Base-by-base conservation (phyloP, 176 grass and related monocot species). In the Dactylis glomerata region DNA sequence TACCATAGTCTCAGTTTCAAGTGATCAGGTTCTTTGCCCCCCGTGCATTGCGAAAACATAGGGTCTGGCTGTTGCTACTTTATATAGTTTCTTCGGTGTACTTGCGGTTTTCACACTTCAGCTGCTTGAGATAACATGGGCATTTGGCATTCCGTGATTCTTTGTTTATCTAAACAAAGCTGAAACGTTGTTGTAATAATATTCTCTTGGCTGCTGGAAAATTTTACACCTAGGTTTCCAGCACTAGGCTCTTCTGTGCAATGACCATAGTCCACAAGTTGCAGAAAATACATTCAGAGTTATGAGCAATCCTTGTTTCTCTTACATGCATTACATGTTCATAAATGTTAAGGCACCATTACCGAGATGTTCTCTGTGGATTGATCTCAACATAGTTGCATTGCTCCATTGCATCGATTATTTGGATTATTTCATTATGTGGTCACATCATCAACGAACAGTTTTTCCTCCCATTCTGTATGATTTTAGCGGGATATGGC, bases 161-260 rank as follows among this genome's bases (percentile, higher is more conserved):
- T 94, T 97, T 94, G 84, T 89, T 94, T 85, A 75, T 94, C 85
- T 82, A 76, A 92, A 90, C 93, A 92, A 89, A 89, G 74, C 69
- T 75, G 75, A 52, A 38, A 33, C 14, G 36, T 38, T 31, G 76
- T 66, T 84, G 34, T 46, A 84, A 79, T 88, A 92, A 65, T 85
- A 58, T 86, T 89, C 32, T 80, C 55, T 51, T 10, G 32, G 64
- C 49, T 86, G 73, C 72, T 57, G 65, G 67, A 33, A 59, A 68
- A 16, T 85, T 88, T 80, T 50, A 69, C 40, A 49, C 42, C 13
- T 15, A 77, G 45, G 54, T 76, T 68, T 22, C 69, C 69, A 67
- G 59, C 34, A 61, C 22, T 86, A 52, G 64, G 51, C 54, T 33
- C 88, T 81, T 69, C 10, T 68, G 11, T 80, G 78, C 54, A 27